A percentile compares a stretch with the other conserved stretches of the same genome.
phyloP scores from a whole-genome alignment of 208 protist species.

The Herpetomonas tarakana region DNA sequence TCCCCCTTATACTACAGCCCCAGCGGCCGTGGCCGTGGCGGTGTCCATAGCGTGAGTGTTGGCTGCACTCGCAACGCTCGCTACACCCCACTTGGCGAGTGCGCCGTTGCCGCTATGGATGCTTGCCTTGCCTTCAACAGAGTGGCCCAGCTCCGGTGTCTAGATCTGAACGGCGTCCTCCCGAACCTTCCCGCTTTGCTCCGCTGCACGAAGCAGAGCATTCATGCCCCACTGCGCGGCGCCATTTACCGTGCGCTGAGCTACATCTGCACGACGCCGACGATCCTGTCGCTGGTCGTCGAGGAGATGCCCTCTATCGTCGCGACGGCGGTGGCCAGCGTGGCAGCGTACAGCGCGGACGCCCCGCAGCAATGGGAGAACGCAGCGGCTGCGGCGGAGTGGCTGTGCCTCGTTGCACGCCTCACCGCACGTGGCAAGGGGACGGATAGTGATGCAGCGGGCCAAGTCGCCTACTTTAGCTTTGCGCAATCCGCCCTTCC shows the following conservation, averaged over 20 bases:
- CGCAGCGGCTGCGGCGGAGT: conserved; percentile 71
- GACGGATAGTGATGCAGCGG: not conserved
- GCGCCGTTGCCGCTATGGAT: conserved; percentile 59
- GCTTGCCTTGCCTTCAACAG: conserved; percentile 38
- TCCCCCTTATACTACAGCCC: conserved; percentile 63
- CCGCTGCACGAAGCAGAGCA: conserved; percentile 49
- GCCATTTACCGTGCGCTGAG: conserved; percentile 50
- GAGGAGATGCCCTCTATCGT: conserved; percentile 64
- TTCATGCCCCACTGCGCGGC: conserved; percentile 60
- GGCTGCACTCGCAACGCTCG: conserved; percentile 43
- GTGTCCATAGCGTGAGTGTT: not conserved
- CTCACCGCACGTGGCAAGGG: conserved; percentile 3
- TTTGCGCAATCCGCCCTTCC: not conserved
- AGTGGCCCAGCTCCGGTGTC: conserved; percentile 15
- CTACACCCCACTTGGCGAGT: conserved; percentile 78
- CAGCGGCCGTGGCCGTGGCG: not conserved
- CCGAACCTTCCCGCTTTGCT: conserved; percentile 37
- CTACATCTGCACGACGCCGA: conserved; percentile 31
- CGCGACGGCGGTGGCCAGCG: conserved; percentile 48
- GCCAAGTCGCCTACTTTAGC: not conserved
- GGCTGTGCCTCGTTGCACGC: conserved; percentile 38
- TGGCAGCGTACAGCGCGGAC: conserved; percentile 37
- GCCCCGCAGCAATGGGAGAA: conserved; percentile 53
- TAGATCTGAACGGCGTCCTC: conserved; percentile 44
- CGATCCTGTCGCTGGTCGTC: conserved; percentile 35